Evolutionary conservation across 2,329 filamentous ascomycete genomes (phyloP).

Genomic region (Microcyclospora pomicola): DNA sequence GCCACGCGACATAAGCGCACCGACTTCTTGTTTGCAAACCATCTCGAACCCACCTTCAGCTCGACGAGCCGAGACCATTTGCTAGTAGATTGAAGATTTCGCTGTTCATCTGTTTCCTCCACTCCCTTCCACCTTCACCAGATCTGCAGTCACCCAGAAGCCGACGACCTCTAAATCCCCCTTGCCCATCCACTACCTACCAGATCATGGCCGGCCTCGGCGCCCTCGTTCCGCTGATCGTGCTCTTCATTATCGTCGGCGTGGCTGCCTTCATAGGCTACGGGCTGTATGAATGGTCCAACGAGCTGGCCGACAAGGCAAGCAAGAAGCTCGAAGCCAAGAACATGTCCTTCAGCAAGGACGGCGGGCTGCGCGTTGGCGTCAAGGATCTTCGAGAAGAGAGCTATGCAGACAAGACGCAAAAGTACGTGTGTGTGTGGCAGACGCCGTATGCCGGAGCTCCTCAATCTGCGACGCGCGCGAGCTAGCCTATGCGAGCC

Average conservation of each 20-base stretch:
- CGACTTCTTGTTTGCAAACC: no score
- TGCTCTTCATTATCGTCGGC: conserved; percentile 46
- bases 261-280: conserved; percentile 53
- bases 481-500: background rate
- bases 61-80: no score
- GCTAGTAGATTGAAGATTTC: no score
- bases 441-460: no score
- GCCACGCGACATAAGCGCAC: no score
- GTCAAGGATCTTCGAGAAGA: conserved; percentile 56
- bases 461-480: no score
- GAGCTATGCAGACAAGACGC: conserved; percentile 59
- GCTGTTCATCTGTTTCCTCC: no score
- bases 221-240: conserved; percentile 48
- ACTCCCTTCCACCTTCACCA: no score
- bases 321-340: conserved; percentile 59
- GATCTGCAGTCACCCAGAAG: no score
- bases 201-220: conserved; percentile 8
- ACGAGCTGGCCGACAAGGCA: conserved; percentile 51
- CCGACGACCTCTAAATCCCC: no score
- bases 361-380: conserved; percentile 55
- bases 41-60: no score
- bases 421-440: conserved; percentile 31
- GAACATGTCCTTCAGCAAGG: conserved; percentile 62
- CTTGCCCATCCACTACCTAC: background rate
- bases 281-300: conserved; percentile 53